These are phyloP conservation scores for Kwoniella shandongensis DNA, from an alignment of 768 basidiomycete species.

Conservation along the genomic window DNA sequence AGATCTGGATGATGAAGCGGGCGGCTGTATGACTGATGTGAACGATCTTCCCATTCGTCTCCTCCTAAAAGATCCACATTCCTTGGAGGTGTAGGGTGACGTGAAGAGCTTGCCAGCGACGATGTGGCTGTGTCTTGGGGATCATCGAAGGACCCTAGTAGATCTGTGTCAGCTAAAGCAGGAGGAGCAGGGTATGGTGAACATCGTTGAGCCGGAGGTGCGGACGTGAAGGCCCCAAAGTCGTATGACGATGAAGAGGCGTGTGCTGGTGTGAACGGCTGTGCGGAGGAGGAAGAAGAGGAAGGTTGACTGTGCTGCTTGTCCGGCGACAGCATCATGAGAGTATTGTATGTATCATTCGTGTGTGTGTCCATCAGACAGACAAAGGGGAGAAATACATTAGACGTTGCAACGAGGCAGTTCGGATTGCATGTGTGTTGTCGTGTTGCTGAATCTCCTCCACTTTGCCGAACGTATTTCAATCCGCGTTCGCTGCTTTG, in stretches of 20 bases:
- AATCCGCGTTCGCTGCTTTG: too few relatives aligned
- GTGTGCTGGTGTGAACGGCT: not conserved
- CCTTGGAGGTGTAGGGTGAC: not conserved
- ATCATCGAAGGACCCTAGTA: conserved; percentile 39
- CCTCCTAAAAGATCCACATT: conserved; percentile 24
- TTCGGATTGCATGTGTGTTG: too few relatives aligned
- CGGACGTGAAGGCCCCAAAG: conserved; percentile 38
- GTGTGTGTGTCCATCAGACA: too few relatives aligned
- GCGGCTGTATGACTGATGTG: not conserved
- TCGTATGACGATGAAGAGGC: conserved; percentile 19
- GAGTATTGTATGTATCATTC: too few relatives aligned
- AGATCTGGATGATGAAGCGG: not conserved
- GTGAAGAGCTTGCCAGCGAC: not conserved
- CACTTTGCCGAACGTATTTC: too few relatives aligned
- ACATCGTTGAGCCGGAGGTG: not conserved
- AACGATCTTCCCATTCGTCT: conserved; percentile 18
- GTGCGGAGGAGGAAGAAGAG: not conserved
- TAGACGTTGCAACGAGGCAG: too few relatives aligned
- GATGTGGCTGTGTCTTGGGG: not conserved
- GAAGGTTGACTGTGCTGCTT: too few relatives aligned
- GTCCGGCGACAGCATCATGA: too few relatives aligned
- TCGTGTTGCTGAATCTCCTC: too few relatives aligned
- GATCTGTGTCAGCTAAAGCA: conserved; percentile 33
- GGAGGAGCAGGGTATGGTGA: conserved; percentile 3
- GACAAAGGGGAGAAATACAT: too few relatives aligned